Conservation (phyloP, 202 grass and related monocot genomes). For the Brachypodium distachyon region DNA sequence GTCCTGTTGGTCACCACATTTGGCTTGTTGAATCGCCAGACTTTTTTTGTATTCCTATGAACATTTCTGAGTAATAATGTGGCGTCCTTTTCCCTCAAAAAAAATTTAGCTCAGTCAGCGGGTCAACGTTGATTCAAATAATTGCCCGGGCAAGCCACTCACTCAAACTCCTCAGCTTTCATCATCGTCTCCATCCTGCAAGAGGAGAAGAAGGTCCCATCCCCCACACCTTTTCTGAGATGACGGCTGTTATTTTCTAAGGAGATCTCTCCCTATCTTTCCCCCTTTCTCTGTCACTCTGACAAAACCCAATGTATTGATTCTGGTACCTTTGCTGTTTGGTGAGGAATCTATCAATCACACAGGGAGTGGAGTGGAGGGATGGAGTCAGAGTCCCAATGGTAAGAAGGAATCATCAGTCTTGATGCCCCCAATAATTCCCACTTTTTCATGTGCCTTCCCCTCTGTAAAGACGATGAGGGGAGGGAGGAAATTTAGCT, state of each 20-base stretch:
- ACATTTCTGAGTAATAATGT: too few relatives aligned
- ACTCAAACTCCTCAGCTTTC: slow-evolving; percentile 19
- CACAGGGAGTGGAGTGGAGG: background rate
- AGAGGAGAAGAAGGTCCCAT: slow-evolving; percentile 14
- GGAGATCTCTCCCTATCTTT: background rate
- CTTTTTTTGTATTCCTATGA: too few relatives aligned
- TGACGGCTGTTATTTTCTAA: slow-evolving; percentile 29
- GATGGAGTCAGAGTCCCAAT: slow-evolving; percentile 13
- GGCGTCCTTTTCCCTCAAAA: too few relatives aligned
- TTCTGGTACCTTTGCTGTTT: slow-evolving; percentile 49
- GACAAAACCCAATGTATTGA: slow-evolving; percentile 29
- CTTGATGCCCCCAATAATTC: slow-evolving; percentile 43
- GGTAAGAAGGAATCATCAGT: slow-evolving; percentile 15
- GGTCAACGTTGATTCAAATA: slow-evolving; percentile 19
- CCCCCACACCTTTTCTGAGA: slow-evolving; percentile 29
- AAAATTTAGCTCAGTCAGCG: background rate
- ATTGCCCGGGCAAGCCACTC: slow-evolving; percentile 16
- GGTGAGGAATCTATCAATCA: slow-evolving; percentile 84
- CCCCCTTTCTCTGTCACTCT: background rate
- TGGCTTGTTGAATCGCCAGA: too few relatives aligned
- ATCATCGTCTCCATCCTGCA: slow-evolving; percentile 29
- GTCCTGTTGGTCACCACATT: too few relatives aligned
- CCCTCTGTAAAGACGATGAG: slow-evolving; percentile 51
- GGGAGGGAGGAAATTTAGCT: background rate
- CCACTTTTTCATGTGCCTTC: slow-evolving; percentile 46